Evolutionary conservation across 148 eudicot species (phyloP).

Genomic region (Vaccinium myrtillus): DNA sequence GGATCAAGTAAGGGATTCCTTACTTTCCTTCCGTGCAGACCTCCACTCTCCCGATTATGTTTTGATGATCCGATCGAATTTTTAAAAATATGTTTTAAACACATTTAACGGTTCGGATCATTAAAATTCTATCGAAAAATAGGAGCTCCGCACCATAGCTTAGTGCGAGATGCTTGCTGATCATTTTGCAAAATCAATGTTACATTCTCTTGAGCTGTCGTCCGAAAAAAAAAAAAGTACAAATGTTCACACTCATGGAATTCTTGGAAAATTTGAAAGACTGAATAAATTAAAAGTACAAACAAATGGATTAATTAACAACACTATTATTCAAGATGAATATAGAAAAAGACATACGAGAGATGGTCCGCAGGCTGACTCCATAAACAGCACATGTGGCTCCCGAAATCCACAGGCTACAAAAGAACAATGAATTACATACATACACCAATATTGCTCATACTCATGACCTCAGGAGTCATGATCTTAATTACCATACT

Average conservation of each 20-base stretch:
- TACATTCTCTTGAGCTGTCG: not conserved
- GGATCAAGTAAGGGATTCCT: too few species aligned
- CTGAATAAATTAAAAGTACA: not conserved
- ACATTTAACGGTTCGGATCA: too few species aligned
- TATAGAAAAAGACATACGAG: not conserved
- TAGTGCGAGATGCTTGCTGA: too few species aligned
- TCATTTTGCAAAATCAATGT: not conserved
- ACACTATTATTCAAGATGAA: conserved; percentile 15
- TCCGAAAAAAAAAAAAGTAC: too few species aligned
- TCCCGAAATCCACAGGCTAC: conserved; percentile 13
- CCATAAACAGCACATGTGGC: conserved; percentile 27
- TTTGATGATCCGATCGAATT: too few species aligned
- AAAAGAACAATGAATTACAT: conserved; percentile 25
- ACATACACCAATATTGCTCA: not conserved
- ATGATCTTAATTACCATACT: not conserved
- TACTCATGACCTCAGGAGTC: conserved; percentile 10
- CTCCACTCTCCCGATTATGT: too few species aligned
- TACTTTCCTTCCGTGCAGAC: too few species aligned
- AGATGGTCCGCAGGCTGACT: conserved; percentile 20
- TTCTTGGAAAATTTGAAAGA: not conserved
- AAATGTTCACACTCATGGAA: too few species aligned
- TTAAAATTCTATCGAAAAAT: too few species aligned
- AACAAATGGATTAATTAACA: not conserved
- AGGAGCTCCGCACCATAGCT: too few species aligned
- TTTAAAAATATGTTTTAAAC: too few species aligned